Percentiles rank a stretch among this genome's conserved stretches.
Evolutionary conservation across 495 filamentous ascomycete genomes (phyloP).

Genomic region (Xylaria intraflava): DNA sequence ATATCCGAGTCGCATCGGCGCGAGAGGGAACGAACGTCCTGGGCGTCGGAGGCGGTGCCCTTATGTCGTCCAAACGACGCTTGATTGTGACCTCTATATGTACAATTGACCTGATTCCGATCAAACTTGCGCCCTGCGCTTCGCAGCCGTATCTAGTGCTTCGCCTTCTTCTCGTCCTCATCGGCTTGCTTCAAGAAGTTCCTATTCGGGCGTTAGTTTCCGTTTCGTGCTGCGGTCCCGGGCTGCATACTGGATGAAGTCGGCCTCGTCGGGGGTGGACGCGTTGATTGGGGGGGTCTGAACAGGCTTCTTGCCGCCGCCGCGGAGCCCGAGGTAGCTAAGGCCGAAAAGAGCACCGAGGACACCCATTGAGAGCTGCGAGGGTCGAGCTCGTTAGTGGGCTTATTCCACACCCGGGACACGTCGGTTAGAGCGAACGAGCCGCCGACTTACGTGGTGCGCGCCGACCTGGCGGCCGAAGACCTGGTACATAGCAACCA

Average conservation of each 20-base stretch:
- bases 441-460: slow-evolving; percentile 66
- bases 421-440: not conserved
- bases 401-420: not conserved
- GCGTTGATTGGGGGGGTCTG: slow-evolving; percentile 79
- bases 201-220: slow-evolving; percentile 44
- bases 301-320: slow-evolving; percentile 54
- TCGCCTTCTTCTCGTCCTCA: slow-evolving; percentile 59
- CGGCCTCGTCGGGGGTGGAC: slow-evolving; percentile 84
- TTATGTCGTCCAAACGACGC: slow-evolving; percentile 5
- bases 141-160: slow-evolving; percentile 43
- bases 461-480: slow-evolving; percentile 89
- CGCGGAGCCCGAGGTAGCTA: slow-evolving; percentile 47
- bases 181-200: slow-evolving; percentile 74
- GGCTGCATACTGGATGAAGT: slow-evolving; percentile 86
- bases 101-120: slow-evolving; percentile 23
- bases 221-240: slow-evolving; percentile 7
- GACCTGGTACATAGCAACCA: slow-evolving; percentile 82
- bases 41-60: slow-evolving; percentile 27
- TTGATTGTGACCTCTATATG: slow-evolving; percentile 22
- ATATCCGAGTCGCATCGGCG: slow-evolving; percentile 22
- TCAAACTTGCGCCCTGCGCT: slow-evolving; percentile 10
- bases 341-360: slow-evolving; percentile 62
- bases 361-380: slow-evolving; percentile 78
- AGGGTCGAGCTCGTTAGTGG: slow-evolving; percentile 17
- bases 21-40: slow-evolving; percentile 23